These are phyloP conservation scores for Raffaelea arxii DNA, from an alignment of 2,329 filamentous ascomycete genomes.

Conservation along the genomic window DNA sequence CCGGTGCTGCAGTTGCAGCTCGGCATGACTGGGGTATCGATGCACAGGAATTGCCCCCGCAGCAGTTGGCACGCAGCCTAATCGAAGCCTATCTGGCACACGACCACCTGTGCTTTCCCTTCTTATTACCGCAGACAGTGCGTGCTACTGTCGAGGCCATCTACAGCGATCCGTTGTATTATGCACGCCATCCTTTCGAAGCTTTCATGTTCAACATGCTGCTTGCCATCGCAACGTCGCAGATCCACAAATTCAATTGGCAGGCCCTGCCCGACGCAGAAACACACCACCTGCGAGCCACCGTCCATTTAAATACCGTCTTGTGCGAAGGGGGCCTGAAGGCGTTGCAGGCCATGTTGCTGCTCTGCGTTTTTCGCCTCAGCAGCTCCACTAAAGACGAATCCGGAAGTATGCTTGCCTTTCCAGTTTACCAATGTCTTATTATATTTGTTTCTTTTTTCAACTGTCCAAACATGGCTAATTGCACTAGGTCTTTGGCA, in stretches of 20 bases:
- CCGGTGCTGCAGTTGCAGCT: conserved; percentile 1
- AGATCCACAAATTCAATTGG: conserved; percentile 34
- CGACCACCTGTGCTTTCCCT: conserved; percentile 32
- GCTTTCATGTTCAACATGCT: conserved; percentile 33
- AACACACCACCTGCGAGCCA: conserved; percentile 28
- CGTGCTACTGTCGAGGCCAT: conserved; percentile 19
- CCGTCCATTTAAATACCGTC: conserved; percentile 25
- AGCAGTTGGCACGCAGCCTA: conserved; percentile 24
- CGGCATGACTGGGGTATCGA: conserved; percentile 4
- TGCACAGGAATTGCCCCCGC: conserved; percentile 19
- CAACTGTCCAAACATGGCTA: no score
- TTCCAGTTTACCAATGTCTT: not conserved
- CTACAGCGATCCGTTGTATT: conserved; percentile 17
- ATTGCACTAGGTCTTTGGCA: conserved; percentile 33
- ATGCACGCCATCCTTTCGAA: conserved; percentile 19
- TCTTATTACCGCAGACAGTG: conserved; percentile 22
- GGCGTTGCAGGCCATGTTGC: conserved; percentile 29
- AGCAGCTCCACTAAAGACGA: conserved; percentile 27
- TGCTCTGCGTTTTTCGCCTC: conserved; percentile 33
- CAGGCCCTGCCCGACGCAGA: conserved; percentile 31
- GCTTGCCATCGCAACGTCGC: conserved; percentile 31
- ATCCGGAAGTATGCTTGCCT: conserved; percentile 18
- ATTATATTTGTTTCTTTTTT: no score
- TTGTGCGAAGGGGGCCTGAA: conserved; percentile 24
- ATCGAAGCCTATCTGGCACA: conserved; percentile 31